phyloP scores from a whole-genome alignment of 257 asterid genomes.

The Thymus mandschuricus region DNA sequence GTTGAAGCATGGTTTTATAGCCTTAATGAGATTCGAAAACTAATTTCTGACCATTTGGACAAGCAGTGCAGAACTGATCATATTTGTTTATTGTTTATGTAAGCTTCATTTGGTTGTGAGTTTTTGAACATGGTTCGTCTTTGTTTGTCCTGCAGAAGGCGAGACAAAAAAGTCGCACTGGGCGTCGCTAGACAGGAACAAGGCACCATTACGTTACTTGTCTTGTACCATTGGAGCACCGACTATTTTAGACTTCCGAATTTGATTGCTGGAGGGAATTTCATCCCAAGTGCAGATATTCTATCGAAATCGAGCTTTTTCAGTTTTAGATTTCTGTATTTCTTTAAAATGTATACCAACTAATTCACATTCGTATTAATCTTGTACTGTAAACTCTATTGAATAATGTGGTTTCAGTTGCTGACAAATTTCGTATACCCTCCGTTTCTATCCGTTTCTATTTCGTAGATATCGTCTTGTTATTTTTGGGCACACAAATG shows the following conservation, averaged over 20 bases:
- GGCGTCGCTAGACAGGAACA: conserved; percentile 55
- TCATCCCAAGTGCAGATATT: conserved; percentile 7
- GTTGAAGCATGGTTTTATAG: not conserved
- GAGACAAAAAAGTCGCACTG: conserved; percentile 69
- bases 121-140: conserved; percentile 10
- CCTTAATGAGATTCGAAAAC: not conserved
- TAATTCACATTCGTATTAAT: not conserved
- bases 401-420: conserved; percentile 5
- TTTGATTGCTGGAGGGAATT: not conserved
- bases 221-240: conserved; percentile 24
- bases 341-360: conserved; percentile 24
- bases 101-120: conserved; percentile 1
- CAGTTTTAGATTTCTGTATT: conserved; percentile 12
- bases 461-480: too few species aligned
- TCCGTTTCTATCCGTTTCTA: not conserved
- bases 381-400: conserved; percentile 7
- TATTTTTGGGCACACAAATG: too few species aligned
- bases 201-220: conserved; percentile 5
- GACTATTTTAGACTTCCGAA: not conserved
- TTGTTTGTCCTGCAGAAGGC: conserved; percentile 57
- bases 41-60: not conserved
- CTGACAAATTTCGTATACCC: not conserved
- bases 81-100: not conserved
- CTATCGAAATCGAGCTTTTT: not conserved
- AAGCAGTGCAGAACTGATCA: not conserved